Evolutionary conservation across 1,139 yeast species (phyloP), one percentile per base, ranked within the genome.

Genomic region (Hyphopichia pseudoburtonii): DNA sequence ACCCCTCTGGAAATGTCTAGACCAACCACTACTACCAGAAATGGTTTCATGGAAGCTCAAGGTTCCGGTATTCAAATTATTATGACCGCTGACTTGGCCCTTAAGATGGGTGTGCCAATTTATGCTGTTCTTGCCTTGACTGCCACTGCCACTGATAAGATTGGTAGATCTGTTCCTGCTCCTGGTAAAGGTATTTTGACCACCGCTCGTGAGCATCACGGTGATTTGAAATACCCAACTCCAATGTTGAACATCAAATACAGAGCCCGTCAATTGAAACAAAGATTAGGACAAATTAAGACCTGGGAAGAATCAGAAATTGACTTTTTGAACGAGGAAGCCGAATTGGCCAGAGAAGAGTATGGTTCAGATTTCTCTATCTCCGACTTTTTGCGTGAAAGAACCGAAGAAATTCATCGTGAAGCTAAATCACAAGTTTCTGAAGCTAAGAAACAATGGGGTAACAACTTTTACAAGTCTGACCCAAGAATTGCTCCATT

Each of bases 131-230:
- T 90, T 56, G 98, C 95, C 40, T 70, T 90, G 79, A 78, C 96
- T 45, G 90, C 96, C 36, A 94, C 97, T 57, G 98, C 98, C 40
- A 81, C 96, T 45, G 99, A 92, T 66, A 92, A 90, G 82, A 92
- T 90, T 66, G 97, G 97, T 60, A 86, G 97, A 72, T 90, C 97
- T 38, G 94, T 92, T 52, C 99, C 99, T 51, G 98, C 98, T 61
- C 99, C 99, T 69, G 99, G 99, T 66, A 89, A 90, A 74, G 99
- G 99, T 83, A 85, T 92, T 53, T 79, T 92, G 74, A 92, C 98
- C 47, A 87, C 96, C 56, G 98, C 98, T 41, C 86, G 95, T 62
- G 99, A 92, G 71, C 81, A 84, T 59, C 90, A 83, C 54, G 89
- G 90, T 52, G 78, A 78, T 56, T 76, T 85, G 74, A 86, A 86